A percentile compares a stretch with the other conserved stretches of the same genome.
phyloP scores from a whole-genome alignment of 2,329 filamentous ascomycete genomes.

The Penicillium italicum region DNA sequence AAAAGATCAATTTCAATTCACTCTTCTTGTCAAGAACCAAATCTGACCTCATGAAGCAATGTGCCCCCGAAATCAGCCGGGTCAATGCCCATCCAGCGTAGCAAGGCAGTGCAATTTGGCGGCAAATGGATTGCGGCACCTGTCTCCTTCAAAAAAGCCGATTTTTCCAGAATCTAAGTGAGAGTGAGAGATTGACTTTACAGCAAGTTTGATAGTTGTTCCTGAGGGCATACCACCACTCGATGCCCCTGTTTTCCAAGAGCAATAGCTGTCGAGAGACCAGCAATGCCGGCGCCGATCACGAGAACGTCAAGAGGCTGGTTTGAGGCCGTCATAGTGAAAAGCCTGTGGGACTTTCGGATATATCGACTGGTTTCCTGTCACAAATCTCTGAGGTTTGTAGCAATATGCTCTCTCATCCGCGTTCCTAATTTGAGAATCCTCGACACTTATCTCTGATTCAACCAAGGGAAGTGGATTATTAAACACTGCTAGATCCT shows the following conservation, averaged over 20 bases:
- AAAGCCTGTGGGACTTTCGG: neutral
- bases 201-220: neutral
- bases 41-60: conserved; percentile 20
- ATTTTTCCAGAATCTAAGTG: conserved; percentile 31
- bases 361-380: neutral
- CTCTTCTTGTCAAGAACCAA: neutral
- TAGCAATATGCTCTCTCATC: neutral
- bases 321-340: neutral
- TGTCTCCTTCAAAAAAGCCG: conserved; percentile 22
- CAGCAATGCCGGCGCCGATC: conserved; percentile 36
- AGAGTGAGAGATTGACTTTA: neutral
- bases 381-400: neutral
- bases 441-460: neutral
- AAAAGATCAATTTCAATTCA: neutral
- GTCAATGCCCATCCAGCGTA: conserved; percentile 24
- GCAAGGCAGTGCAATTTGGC: conserved; percentile 26
- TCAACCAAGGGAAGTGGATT: neutral
- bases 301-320: conserved; percentile 22
- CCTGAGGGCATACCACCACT: conserved; percentile 28
- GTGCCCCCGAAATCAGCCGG: conserved; percentile 25
- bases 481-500: neutral
- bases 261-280: conserved; percentile 33
- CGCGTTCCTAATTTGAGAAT: neutral
- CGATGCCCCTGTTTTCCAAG: conserved; percentile 33
- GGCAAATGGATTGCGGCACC: conserved; percentile 28